A percentile compares a stretch with the other conserved stretches of the same genome.
phyloP scores from a whole-genome alignment of 2,329 filamentous ascomycete species.

The Monosporascus sp. region DNA sequence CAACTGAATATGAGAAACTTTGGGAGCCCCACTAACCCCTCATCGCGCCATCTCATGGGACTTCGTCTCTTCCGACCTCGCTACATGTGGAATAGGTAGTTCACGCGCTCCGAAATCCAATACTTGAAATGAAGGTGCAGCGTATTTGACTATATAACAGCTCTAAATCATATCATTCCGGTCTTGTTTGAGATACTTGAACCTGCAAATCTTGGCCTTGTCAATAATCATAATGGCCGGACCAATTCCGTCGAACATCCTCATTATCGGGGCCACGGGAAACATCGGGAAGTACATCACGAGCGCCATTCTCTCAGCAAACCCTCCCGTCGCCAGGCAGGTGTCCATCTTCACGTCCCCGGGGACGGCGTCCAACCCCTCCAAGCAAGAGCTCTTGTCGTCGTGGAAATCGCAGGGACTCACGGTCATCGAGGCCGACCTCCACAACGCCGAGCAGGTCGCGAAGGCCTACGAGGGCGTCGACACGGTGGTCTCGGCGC shows the following conservation, averaged over 20 bases:
- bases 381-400: conserved; percentile 41
- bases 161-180: too few species aligned
- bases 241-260: conserved; percentile 21
- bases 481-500: conserved; percentile 54
- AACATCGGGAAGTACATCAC: conserved; percentile 30
- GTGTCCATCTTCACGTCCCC: conserved; percentile 50
- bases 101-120: too few species aligned
- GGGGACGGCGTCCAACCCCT: conserved; percentile 35
- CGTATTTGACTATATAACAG: too few species aligned
- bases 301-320: conserved; percentile 23
- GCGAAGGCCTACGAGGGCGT: conserved; percentile 46
- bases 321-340: conserved; percentile 23
- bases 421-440: conserved; percentile 49
- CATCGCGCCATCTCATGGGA: not conserved
- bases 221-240: conserved; percentile 6
- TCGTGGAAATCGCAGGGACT: conserved; percentile 38
- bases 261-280: conserved; percentile 29
- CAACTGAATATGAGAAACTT: not conserved
- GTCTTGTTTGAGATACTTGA: not conserved
- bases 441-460: conserved; percentile 44
- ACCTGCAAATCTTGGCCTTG: too few species aligned
- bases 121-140: too few species aligned
- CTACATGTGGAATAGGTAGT: not conserved
- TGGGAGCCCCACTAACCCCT: not conserved
- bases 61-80: not conserved